Evolutionary conservation across 2,329 filamentous ascomycete genomes (phyloP).

Genomic region (Scedosporium aurantiacum): DNA sequence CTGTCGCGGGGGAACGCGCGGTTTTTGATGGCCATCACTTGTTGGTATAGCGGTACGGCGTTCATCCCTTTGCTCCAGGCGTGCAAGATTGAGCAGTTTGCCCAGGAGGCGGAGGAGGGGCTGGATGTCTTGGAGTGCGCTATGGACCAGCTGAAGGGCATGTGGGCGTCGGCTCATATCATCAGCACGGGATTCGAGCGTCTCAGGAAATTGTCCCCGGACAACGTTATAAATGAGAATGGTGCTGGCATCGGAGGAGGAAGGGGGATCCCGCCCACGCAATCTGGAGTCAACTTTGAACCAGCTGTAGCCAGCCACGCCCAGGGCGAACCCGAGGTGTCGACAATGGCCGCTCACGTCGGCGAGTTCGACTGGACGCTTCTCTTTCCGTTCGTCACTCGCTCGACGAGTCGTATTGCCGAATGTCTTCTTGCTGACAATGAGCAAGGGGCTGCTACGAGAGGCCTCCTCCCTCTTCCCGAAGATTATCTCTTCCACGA

Average conservation of each 20-base stretch:
- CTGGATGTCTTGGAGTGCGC: constrained; percentile 20
- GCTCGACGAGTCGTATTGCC: constrained; percentile 18
- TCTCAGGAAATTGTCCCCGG: constrained; percentile 9
- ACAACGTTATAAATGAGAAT: not conserved
- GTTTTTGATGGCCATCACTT: constrained; percentile 30
- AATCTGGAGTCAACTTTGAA: not conserved
- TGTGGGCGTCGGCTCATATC: constrained; percentile 26
- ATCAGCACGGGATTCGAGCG: constrained; percentile 21
- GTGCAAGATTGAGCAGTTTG: constrained; percentile 19
- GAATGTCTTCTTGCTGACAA: constrained; percentile 14
- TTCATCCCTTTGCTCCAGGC: constrained; percentile 29
- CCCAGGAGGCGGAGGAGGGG: constrained; percentile 20
- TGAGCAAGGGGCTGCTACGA: constrained; percentile 11
- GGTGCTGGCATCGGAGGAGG: no score
- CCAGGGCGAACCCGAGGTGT: not conserved
- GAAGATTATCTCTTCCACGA: constrained; percentile 14
- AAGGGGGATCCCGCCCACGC: no score
- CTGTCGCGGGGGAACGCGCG: constrained; percentile 25
- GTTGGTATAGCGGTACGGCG: constrained; percentile 30
- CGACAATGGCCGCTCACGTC: not conserved
- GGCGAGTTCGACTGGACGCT: constrained; percentile 20
- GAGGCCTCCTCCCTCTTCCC: constrained; percentile 13
- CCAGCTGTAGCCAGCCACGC: no score
- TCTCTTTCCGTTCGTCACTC: constrained; percentile 23
- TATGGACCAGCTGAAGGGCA: constrained; percentile 20